Evolutionary conservation across 2,329 filamentous ascomycete species (phyloP), one percentile per base, ranked within the genome.

Genomic region (Xylariaceae sp.): DNA sequence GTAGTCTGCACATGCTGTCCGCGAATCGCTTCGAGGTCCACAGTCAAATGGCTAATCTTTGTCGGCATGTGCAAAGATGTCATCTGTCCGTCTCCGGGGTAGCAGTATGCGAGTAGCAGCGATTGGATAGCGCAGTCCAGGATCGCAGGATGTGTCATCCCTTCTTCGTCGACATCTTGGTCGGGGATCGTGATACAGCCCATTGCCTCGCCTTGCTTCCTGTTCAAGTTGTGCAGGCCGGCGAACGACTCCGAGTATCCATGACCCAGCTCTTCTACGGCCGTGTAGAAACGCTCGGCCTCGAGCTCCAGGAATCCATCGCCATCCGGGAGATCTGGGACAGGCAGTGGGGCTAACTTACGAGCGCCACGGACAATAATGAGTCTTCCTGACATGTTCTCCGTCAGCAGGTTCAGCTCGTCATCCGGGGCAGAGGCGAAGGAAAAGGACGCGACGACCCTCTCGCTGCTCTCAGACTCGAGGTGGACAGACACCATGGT

Each of bases 51-150:
- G 12, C 19, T 5, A 26, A 51, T 48, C 2, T n/a, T 17, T 29
- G 47, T 50, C 5, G 49, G 49, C 1, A 51, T 38, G 17, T 47
- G 40, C 4, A 48, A 9, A 11, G 47, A 38, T 43, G 46, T 46
- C n/a, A 51, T 42, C 9, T 26, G 40, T 5, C 41, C 50, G 27
- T 52, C 50, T 5, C 35, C 36, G 3, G 50, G 48, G 1, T 39
- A 27, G 13, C 42, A 37, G 5, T 45, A 39, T 3, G 50, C 48
- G 7, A 42, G 38, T 9, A 52, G 43, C 0, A 42, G 21, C 8
- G 40, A 24, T 31, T 52, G 50, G 18, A 52, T 39, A 1, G 44
- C 40, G 14, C 45, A 44, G 33, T 52, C 50, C 3, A 51, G 44
- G 4, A 14, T 35, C 5, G 23, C 31, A 1, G 48, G 48, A 9